phyloP scores from a whole-genome alignment of 2,329 filamentous ascomycete species.

The Cladosporium sp. region DNA sequence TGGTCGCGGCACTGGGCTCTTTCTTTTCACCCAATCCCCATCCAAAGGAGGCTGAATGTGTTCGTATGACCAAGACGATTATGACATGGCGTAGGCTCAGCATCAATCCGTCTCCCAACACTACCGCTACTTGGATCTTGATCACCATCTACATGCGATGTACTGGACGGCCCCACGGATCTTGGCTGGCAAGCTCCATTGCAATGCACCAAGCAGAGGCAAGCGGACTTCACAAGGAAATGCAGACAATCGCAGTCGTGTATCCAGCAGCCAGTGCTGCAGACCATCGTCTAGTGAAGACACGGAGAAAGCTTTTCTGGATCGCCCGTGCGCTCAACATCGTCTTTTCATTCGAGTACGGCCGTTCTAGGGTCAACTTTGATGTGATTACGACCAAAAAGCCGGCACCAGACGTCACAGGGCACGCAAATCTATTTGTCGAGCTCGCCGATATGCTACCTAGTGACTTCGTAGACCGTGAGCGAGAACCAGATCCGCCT shows the following conservation, averaged over 20 bases:
- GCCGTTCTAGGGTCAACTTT: slow-evolving; percentile 54
- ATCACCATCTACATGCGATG: slow-evolving; percentile 58
- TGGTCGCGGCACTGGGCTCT: slow-evolving; percentile 58
- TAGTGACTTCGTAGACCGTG: slow-evolving; percentile 39
- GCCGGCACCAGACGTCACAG: slow-evolving; percentile 34
- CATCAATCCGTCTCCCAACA: slow-evolving; percentile 38
- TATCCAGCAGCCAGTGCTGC: slow-evolving; percentile 34
- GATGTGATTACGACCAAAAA: slow-evolving; percentile 47
- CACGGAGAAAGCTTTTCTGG: slow-evolving; percentile 43
- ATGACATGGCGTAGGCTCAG: slow-evolving; percentile 39
- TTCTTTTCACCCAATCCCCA: slow-evolving; percentile 53
- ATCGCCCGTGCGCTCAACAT: slow-evolving; percentile 60
- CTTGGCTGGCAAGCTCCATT: slow-evolving; percentile 60
- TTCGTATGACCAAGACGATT: slow-evolving; percentile 49
- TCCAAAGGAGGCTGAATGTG: slow-evolving; percentile 49
- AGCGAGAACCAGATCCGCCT: slow-evolving; percentile 39
- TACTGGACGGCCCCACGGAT: slow-evolving; percentile 53
- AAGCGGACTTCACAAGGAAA: slow-evolving; percentile 51
- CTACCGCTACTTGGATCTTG: slow-evolving; percentile 55
- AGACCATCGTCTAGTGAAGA: slow-evolving; percentile 38
- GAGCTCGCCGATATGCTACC: slow-evolving; percentile 39
- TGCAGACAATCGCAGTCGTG: slow-evolving; percentile 39
- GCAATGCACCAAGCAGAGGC: slow-evolving; percentile 63
- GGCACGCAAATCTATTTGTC: slow-evolving; percentile 36
- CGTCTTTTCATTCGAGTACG: slow-evolving; percentile 62